A percentile compares a stretch with the other conserved stretches of the same genome.
phyloP scores from a whole-genome alignment of 352 stramenopile genomes.

The Pythium aphanidermatum region DNA sequence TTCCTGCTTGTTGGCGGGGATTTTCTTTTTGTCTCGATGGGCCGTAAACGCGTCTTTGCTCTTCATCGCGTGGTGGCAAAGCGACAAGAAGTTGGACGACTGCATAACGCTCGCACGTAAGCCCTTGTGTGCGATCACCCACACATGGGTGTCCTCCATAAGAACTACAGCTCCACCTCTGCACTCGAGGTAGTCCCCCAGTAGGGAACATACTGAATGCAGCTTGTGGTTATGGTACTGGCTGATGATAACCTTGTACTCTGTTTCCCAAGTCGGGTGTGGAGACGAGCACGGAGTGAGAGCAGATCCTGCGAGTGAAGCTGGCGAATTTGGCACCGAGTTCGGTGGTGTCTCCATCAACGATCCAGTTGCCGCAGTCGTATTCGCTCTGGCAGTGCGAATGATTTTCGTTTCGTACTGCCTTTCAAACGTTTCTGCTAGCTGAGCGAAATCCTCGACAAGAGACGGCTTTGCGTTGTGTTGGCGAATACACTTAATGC shows the following conservation, averaged over 20 bases:
- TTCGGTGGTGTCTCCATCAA: slow-evolving; percentile 11
- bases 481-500: slow-evolving; percentile 48
- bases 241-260: slow-evolving; percentile 64
- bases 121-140: slow-evolving; percentile 60
- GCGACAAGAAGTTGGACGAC: slow-evolving; percentile 46
- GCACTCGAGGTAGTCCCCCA: slow-evolving; percentile 70
- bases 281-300: slow-evolving; percentile 30
- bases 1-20: slow-evolving; percentile 17
- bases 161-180: slow-evolving; percentile 59
- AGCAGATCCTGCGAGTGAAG: slow-evolving; percentile 17
- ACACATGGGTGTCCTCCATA: slow-evolving; percentile 48
- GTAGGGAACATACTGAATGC: slow-evolving; percentile 59
- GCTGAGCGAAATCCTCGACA: slow-evolving; percentile 33
- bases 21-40: slow-evolving; percentile 29
- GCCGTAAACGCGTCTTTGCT: slow-evolving; percentile 42
- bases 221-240: slow-evolving; percentile 67
- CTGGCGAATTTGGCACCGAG: slow-evolving; percentile 1
- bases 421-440: slow-evolving; percentile 34
- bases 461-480: slow-evolving; percentile 40
- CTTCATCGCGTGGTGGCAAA: slow-evolving; percentile 41
- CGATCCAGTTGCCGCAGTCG: neutral
- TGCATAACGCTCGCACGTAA: slow-evolving; percentile 42
- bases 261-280: slow-evolving; percentile 11
- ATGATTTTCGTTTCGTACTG: slow-evolving; percentile 16
- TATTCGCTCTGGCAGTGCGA: slow-evolving; percentile 1